phyloP scores from a whole-genome alignment of 768 basidiomycete species.

The Xerocomellus dryophilus region DNA sequence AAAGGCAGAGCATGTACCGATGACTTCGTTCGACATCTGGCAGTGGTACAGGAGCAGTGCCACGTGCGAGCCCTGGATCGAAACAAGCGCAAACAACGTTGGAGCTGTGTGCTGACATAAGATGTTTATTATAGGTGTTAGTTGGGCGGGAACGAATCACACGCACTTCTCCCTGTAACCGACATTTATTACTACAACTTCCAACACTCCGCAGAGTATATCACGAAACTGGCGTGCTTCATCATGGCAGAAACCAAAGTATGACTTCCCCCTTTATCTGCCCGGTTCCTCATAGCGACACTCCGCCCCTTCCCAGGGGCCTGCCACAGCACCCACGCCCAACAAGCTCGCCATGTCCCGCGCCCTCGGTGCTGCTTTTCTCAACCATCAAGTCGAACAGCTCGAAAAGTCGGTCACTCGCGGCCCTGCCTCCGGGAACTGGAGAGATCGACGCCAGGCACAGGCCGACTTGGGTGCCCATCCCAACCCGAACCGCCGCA shows the following conservation, averaged over 20 bases:
- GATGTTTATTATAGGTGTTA: no score
- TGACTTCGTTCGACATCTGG: conserved; percentile 20
- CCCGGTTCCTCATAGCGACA: not conserved
- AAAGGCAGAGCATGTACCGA: conserved; percentile 23
- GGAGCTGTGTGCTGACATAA: conserved; percentile 15
- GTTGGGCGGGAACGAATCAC: not conserved
- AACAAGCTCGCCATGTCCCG: conserved; percentile 81
- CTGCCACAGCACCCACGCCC: conserved; percentile 29
- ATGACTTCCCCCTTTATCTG: not conserved
- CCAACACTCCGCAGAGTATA: no score
- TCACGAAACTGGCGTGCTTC: not conserved
- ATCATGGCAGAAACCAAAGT: conserved; percentile 25
- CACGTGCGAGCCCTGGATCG: not conserved
- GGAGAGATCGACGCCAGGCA: conserved; percentile 50
- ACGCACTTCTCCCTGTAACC: conserved; percentile 1
- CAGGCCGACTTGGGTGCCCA: conserved; percentile 16
- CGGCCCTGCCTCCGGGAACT: conserved; percentile 54
- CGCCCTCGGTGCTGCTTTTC: conserved; percentile 82
- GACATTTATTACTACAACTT: not conserved
- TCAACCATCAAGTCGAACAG: conserved; percentile 85
- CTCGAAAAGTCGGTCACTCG: conserved; percentile 72
- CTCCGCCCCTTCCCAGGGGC: conserved; percentile 10
- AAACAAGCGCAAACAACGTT: not conserved
- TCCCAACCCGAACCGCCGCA: conserved; percentile 20
- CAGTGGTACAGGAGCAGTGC: no score